Conservation (phyloP, 2,329 filamentous ascomycete species). For the Fusarium tupiense region DNA sequence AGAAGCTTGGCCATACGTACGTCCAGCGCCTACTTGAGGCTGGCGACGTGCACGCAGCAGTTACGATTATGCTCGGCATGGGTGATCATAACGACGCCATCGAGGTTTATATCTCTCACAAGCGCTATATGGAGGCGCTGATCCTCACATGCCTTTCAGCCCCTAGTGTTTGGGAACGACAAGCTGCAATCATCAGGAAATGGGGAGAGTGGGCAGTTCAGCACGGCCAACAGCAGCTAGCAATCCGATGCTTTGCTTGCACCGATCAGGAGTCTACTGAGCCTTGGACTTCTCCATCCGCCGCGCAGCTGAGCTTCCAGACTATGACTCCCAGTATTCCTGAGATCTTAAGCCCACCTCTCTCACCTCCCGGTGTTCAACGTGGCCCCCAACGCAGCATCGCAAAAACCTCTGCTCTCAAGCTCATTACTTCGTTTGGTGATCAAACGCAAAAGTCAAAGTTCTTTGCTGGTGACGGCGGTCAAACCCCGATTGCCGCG, state of each 20-base stretch:
- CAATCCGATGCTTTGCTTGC: conserved; percentile 92
- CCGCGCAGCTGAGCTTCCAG: conserved; percentile 68
- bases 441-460: conserved; percentile 69
- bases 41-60: conserved; percentile 90
- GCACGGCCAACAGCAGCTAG: conserved; percentile 87
- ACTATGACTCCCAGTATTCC: conserved; percentile 65
- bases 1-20: conserved; percentile 90
- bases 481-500: conserved; percentile 79
- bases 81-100: conserved; percentile 95
- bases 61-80: conserved; percentile 90
- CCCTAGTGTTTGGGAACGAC: conserved; percentile 89
- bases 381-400: conserved; percentile 70
- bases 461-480: conserved; percentile 69
- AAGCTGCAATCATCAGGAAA: conserved; percentile 86
- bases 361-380: conserved; percentile 76
- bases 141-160: conserved; percentile 86
- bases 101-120: conserved; percentile 93
- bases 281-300: conserved; percentile 87
- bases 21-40: conserved; percentile 90
- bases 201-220: conserved; percentile 95
- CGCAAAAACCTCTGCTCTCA: conserved; percentile 84
- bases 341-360: conserved; percentile 72
- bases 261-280: conserved; percentile 86
- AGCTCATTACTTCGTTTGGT: conserved; percentile 90
- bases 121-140: conserved; percentile 91